A percentile compares a stretch with the other conserved stretches of the same genome.
These are phyloP conservation scores for Gossypium davidsonii DNA, from an alignment of 441 rosid genomes.

Conservation along the genomic window DNA sequence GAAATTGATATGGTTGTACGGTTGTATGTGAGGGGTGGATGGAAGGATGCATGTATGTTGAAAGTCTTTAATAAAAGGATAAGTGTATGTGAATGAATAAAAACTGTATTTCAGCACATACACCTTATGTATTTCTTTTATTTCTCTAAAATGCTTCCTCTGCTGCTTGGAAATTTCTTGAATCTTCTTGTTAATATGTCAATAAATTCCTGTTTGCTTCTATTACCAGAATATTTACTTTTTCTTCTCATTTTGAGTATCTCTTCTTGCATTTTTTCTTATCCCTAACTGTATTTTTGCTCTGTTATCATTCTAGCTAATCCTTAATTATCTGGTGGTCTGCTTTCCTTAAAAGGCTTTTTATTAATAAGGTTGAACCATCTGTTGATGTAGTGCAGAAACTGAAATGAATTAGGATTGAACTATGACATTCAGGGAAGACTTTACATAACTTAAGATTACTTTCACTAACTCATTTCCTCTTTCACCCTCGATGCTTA, in stretches of 20 bases:
- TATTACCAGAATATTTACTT: neutral
- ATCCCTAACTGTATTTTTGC: neutral
- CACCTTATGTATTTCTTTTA: conserved; percentile 21
- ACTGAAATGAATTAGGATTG: neutral
- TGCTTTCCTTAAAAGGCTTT: neutral
- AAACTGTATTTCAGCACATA: conserved; percentile 20
- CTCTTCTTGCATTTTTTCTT: neutral
- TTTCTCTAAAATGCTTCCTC: neutral
- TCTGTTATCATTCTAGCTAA: neutral
- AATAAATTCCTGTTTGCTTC: conserved; percentile 28
- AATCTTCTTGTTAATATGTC: conserved; percentile 24
- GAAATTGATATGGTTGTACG: conserved; percentile 15
- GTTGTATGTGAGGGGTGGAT: conserved; percentile 21
- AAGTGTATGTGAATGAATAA: conserved; percentile 25
- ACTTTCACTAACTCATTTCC: neutral
- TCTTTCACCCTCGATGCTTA: neutral
- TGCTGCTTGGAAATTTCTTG: conserved; percentile 8
- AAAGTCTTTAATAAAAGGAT: conserved; percentile 30
- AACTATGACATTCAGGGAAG: neutral
- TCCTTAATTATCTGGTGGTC: neutral
- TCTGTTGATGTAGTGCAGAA: neutral
- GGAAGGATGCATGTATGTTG: conserved; percentile 16
- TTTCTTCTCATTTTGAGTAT: neutral
- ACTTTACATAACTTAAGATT: neutral
- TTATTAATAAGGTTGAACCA: neutral